Conservation (phyloP, 352 stramenopile species). For the Phytopythium mirpurense region DNA sequence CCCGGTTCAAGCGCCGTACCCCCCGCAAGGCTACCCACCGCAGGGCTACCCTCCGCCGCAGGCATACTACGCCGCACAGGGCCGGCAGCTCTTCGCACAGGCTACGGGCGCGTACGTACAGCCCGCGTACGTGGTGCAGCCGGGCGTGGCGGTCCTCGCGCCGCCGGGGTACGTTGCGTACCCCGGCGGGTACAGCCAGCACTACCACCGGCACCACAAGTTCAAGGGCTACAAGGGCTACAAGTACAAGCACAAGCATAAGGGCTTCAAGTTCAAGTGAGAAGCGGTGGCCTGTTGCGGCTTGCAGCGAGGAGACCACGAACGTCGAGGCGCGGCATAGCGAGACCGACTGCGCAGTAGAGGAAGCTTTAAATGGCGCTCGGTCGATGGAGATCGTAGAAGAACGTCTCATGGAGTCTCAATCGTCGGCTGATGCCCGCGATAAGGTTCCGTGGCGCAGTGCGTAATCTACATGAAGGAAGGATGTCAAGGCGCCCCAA, state of each 20-base stretch:
- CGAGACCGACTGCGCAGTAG: too few species aligned
- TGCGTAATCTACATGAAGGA: too few species aligned
- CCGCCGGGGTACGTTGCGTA: slow-evolving; percentile 51
- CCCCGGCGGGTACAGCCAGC: slow-evolving; percentile 45
- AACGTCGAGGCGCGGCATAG: too few species aligned
- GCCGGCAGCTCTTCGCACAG: slow-evolving; percentile 64
- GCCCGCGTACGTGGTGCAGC: slow-evolving; percentile 36
- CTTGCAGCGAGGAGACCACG: neutral
- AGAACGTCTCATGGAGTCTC: too few species aligned
- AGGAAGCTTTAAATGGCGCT: too few species aligned
- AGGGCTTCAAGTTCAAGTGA: slow-evolving; percentile 54
- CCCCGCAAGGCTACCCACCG: slow-evolving; percentile 24
- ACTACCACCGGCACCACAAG: slow-evolving; percentile 53
- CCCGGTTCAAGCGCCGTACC: slow-evolving; percentile 24
- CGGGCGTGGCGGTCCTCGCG: slow-evolving; percentile 13
- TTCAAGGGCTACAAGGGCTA: slow-evolving; percentile 47
- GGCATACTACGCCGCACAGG: slow-evolving; percentile 63
- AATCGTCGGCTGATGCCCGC: too few species aligned
- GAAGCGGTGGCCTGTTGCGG: too few species aligned
- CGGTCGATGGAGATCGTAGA: too few species aligned
- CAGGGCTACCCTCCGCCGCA: slow-evolving; percentile 37
- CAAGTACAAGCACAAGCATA: slow-evolving; percentile 39
- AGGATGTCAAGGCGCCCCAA: too few species aligned
- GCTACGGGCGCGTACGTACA: slow-evolving; percentile 35
- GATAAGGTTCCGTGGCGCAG: too few species aligned